Percentiles rank a stretch among this genome's conserved stretches.
phyloP scores from a whole-genome alignment of 2,329 filamentous ascomycete species.

The Fusarium verticillioides region DNA sequence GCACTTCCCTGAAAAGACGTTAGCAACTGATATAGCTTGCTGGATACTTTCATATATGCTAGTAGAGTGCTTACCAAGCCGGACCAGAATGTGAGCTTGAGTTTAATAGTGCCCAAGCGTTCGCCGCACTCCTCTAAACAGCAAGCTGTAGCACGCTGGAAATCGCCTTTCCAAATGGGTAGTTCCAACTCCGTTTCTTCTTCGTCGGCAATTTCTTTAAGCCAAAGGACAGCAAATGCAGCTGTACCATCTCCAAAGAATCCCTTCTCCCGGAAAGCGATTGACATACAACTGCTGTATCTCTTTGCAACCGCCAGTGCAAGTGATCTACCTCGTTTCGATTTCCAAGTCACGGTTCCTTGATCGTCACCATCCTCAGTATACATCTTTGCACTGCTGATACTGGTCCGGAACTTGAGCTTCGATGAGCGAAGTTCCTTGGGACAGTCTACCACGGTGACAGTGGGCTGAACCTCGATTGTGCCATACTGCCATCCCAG shows the following conservation, averaged over 20 bases:
- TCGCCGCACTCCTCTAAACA: conserved; percentile 59
- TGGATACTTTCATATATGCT: not conserved
- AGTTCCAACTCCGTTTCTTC: conserved; percentile 68
- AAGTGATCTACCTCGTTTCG: conserved; percentile 56
- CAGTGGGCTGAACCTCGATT: conserved; percentile 68
- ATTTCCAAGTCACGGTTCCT: conserved; percentile 57
- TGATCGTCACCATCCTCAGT: conserved; percentile 54
- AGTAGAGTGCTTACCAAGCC: conserved; percentile 47
- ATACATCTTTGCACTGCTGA: conserved; percentile 69
- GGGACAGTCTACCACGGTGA: conserved; percentile 57
- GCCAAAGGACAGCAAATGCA: conserved; percentile 74
- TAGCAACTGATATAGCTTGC: not conserved
- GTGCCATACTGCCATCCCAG: conserved; percentile 80
- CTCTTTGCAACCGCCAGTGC: conserved; percentile 69
- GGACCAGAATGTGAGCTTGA: conserved; percentile 51
- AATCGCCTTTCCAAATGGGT: conserved; percentile 72
- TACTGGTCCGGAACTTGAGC: conserved; percentile 69
- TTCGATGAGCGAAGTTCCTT: conserved; percentile 60
- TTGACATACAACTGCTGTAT: conserved; percentile 66
- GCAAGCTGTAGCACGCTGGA: conserved; percentile 58
- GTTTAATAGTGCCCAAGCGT: conserved; percentile 57
- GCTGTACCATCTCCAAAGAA: conserved; percentile 64
- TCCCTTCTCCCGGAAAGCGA: conserved; percentile 59
- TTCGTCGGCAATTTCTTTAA: conserved; percentile 76
- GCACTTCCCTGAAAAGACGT: conserved; percentile 47